Conservation (phyloP, 2,329 filamentous ascomycete species). For the Pyricularia grisea region DNA sequence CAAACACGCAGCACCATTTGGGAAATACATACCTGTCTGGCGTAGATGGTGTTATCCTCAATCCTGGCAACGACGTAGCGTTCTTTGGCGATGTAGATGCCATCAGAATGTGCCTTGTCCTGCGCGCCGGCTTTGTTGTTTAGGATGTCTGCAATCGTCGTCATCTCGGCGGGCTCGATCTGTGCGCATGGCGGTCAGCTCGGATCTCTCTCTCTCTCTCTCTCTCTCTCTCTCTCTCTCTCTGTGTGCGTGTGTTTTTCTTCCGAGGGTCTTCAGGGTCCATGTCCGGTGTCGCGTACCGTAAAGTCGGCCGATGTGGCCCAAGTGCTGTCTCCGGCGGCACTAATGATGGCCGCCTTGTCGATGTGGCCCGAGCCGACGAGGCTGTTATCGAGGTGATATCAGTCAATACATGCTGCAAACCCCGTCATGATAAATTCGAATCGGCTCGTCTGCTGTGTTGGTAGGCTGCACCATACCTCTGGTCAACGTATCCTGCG, state of each 20-base stretch:
- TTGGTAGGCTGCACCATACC: not conserved
- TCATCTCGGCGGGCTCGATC: slow-evolving; percentile 51
- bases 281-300: slow-evolving; percentile 41
- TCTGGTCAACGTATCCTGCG: slow-evolving; percentile 1
- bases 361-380: slow-evolving; percentile 71
- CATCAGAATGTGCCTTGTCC: slow-evolving; percentile 60
- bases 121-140: slow-evolving; percentile 33
- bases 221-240: no score
- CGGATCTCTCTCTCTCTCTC: no score
- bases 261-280: not conserved
- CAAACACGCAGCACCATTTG: not conserved
- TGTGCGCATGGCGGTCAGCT: slow-evolving; percentile 18
- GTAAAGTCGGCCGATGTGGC: slow-evolving; percentile 61
- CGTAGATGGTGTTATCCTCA: slow-evolving; percentile 73
- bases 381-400: slow-evolving; percentile 46
- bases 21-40: slow-evolving; percentile 61
- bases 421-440: not conserved
- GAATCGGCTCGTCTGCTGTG: not conserved
- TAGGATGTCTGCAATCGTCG: slow-evolving; percentile 45
- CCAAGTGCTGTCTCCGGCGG: slow-evolving; percentile 73
- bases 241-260: no score
- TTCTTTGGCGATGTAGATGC: slow-evolving; percentile 65
- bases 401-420: not conserved
- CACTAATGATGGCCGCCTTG: slow-evolving; percentile 77
- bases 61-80: slow-evolving; percentile 71